A percentile compares a stretch with the other conserved stretches of the same genome.
phyloP scores from a whole-genome alignment of 805 yeast species.

The Saturnispora silvae region DNA sequence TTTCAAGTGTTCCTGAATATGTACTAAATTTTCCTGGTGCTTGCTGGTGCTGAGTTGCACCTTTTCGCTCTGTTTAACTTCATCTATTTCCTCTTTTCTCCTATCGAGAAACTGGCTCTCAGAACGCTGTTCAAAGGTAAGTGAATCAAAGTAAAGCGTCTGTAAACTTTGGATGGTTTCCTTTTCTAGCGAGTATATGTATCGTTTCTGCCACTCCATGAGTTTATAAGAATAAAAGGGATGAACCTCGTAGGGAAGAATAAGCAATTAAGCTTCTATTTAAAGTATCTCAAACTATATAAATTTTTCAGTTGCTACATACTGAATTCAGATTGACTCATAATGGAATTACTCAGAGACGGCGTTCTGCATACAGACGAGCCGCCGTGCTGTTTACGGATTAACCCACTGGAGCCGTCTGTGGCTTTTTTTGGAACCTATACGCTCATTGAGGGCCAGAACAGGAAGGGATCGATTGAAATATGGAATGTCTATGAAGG shows the following conservation, averaged over 20 bases:
- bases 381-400: conserved; percentile 79
- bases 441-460: conserved; percentile 49
- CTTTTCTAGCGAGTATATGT: conserved; percentile 37
- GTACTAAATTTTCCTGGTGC: not conserved
- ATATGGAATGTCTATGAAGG: conserved; percentile 19
- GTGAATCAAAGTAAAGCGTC: conserved; percentile 44
- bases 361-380: conserved; percentile 33
- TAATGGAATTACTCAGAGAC: conserved; percentile 15
- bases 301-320: not conserved
- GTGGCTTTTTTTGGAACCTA: conserved; percentile 70
- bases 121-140: conserved; percentile 27
- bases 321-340: not conserved
- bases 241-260: not conserved
- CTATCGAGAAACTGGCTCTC: conserved; percentile 15
- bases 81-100: conserved; percentile 9
- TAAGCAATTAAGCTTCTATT: too few species aligned
- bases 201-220: conserved; percentile 28
- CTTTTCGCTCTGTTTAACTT: not conserved
- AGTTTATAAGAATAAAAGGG: not conserved
- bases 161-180: conserved; percentile 36
- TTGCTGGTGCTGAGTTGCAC: conserved; percentile 12
- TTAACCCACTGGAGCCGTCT: conserved; percentile 39
- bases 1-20: not conserved
- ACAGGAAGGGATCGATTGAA: conserved; percentile 54
- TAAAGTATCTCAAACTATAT: not conserved